Evolutionary conservation across 371 early-diverging fungal genomes (phyloP), one percentile per base, ranked within the genome.

Genomic region (Apophysomyces variabilis): DNA sequence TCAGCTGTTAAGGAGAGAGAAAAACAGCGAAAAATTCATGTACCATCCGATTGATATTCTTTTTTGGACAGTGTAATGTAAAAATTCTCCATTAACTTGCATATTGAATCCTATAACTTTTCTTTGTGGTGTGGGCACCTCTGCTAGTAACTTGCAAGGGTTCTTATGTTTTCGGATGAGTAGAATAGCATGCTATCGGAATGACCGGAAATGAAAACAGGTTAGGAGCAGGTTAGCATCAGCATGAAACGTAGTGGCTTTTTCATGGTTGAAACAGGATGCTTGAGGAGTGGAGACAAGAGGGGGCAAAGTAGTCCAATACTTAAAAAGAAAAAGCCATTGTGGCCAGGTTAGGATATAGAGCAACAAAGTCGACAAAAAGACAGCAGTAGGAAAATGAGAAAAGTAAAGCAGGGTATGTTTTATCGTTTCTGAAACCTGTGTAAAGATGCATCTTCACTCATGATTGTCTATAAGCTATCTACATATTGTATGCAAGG

Each of bases 1-100:
- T 44, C 60, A 50, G 9, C 16, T 11, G 54, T 59, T 60, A 63
- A 56, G 56, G 63, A 37, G 47, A 62, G 61, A 46, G 21, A 41
- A 8, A 41, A 41, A 5, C 11, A 41, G 13, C 8, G 13, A 41
- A 41, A 41, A 41, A 41, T 8, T 41, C 41, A 41, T 41, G 41
- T 41, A 41, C 13, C 41, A 41, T 41, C 13, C 1, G 6, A 11
- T 41, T 41, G 41, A 41, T 41, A 26, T 26, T 26, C 13, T 13
- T 41, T 41, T 4, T 41, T 41, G 41, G 41, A 11, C 13, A 14
- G 7, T n/a, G 7, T 9, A 50, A 50, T 8, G 21, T 50, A 21
- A 21, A 18, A n/a, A n/a, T n/a, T 45, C 32, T 8, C 54, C 47
- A 47, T 47, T 47, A 26, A 47, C 47, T 18, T 47, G 47, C 18